Evolutionary conservation across 176 grass and related monocot species (phyloP).

Genomic region (Zoysia japonica): DNA sequence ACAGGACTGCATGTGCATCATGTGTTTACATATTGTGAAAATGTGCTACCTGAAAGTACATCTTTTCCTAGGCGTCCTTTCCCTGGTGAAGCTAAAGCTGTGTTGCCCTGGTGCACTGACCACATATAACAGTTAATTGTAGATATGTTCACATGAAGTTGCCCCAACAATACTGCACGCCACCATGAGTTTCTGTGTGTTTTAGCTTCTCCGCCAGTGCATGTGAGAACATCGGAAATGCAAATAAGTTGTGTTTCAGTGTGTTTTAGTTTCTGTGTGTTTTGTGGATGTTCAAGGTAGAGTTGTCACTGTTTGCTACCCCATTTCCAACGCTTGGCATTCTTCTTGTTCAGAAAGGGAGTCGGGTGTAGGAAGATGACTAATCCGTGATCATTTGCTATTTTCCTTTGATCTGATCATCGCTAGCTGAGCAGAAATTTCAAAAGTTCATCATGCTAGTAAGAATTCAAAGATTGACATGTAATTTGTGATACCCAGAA

Average conservation of each 20-base stretch:
- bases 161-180: not conserved
- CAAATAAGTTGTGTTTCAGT: not conserved
- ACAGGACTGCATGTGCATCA: not conserved
- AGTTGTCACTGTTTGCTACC: not conserved
- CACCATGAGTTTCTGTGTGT: not conserved
- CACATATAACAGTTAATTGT: not conserved
- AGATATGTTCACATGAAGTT: not conserved
- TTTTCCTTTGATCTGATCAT: not conserved
- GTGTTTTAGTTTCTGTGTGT: not conserved
- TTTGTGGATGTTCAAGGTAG: not conserved
- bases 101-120: not conserved
- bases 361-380: not conserved
- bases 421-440: not conserved
- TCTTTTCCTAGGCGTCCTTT: not conserved
- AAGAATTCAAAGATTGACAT: not conserved
- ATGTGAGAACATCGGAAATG: not conserved
- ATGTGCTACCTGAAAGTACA: not conserved
- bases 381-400: not conserved
- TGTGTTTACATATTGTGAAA: conserved; percentile 3
- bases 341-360: not conserved
- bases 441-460: not conserved
- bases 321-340: not conserved
- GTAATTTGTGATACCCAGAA: not conserved
- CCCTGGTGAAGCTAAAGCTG: not conserved
- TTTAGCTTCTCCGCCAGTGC: not conserved